Conservation (phyloP, 805 yeast genomes). For the Blastobotrys mokoenaii region DNA sequence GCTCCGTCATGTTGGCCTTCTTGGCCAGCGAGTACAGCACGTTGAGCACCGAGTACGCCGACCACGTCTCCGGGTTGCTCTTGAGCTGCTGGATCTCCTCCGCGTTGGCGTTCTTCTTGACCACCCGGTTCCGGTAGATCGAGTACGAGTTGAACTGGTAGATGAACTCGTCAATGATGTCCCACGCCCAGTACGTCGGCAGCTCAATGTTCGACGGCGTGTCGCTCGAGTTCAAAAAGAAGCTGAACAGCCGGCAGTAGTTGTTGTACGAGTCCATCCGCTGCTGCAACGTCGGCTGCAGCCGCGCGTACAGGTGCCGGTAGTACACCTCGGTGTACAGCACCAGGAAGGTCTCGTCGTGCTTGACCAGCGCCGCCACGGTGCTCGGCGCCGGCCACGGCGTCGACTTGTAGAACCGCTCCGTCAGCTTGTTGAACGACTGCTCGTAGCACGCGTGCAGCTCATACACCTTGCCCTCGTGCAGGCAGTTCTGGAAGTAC, state of each 20-base stretch:
- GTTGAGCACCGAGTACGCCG: conserved; percentile 39
- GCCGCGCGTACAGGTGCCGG: conserved; percentile 40
- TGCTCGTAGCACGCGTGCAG: conserved; percentile 38
- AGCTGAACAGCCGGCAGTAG: conserved; percentile 41
- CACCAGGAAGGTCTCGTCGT: conserved; percentile 38
- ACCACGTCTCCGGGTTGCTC: conserved; percentile 37
- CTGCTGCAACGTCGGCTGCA: conserved; percentile 37
- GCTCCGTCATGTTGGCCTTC: conserved; percentile 34
- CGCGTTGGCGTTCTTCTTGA: conserved; percentile 25
- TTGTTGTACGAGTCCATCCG: conserved; percentile 41
- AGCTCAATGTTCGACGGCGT: conserved; percentile 39
- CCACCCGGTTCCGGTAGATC: conserved; percentile 33
- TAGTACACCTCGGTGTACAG: conserved; percentile 43
- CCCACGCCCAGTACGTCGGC: conserved; percentile 45
- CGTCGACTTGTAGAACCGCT: conserved; percentile 34
- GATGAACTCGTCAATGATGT: conserved; percentile 43
- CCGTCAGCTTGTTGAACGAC: conserved; percentile 38
- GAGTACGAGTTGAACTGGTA: conserved; percentile 42
- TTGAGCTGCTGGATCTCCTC: conserved; percentile 33
- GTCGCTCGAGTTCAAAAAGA: conserved; percentile 33
- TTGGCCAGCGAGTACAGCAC: conserved; percentile 40
- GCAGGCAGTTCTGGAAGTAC: conserved; percentile 34
- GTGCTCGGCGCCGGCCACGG: conserved; percentile 41
- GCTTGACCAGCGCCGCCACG: conserved; percentile 36
- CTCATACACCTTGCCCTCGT: conserved; percentile 37